phyloP scores from a whole-genome alignment of 2,329 filamentous ascomycete species.

The Ophiostoma angusticollis region DNA sequence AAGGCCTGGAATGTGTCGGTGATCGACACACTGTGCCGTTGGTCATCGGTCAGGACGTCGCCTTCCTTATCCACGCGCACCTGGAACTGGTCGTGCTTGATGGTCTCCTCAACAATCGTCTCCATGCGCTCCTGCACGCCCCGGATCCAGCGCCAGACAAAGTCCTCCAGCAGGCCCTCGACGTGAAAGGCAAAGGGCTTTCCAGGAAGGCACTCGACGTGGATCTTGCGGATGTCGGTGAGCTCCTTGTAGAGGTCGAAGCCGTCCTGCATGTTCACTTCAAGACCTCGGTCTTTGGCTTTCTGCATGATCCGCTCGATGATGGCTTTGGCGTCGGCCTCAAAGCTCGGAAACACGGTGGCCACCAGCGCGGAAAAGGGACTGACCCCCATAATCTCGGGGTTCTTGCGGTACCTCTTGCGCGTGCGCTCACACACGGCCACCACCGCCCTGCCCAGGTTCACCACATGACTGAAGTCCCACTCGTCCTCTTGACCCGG shows the following conservation, averaged over 20 bases:
- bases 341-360: slow-evolving; percentile 79
- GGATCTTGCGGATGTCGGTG: slow-evolving; percentile 70
- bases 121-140: slow-evolving; percentile 68
- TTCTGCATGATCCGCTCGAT: slow-evolving; percentile 68
- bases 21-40: slow-evolving; percentile 84
- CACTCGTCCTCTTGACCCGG: slow-evolving; percentile 70
- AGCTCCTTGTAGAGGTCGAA: slow-evolving; percentile 89
- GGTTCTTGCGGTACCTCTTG: slow-evolving; percentile 81
- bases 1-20: slow-evolving; percentile 91
- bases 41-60: slow-evolving; percentile 57
- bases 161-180: slow-evolving; percentile 73
- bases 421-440: slow-evolving; percentile 79
- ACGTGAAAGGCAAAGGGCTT: slow-evolving; percentile 75
- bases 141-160: slow-evolving; percentile 92
- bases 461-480: slow-evolving; percentile 83
- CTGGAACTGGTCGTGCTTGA: slow-evolving; percentile 79
- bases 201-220: slow-evolving; percentile 59
- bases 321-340: slow-evolving; percentile 76
- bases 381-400: slow-evolving; percentile 67
- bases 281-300: slow-evolving; percentile 53
- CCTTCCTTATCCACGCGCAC: slow-evolving; percentile 41
- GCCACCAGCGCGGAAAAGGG: slow-evolving; percentile 60
- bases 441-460: slow-evolving; percentile 74
- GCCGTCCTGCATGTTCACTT: slow-evolving; percentile 80
- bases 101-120: slow-evolving; percentile 76